Evolutionary conservation across 192 early-diverging fungal genomes (phyloP).

Genomic region (Phycomyces blakesleeanus): DNA sequence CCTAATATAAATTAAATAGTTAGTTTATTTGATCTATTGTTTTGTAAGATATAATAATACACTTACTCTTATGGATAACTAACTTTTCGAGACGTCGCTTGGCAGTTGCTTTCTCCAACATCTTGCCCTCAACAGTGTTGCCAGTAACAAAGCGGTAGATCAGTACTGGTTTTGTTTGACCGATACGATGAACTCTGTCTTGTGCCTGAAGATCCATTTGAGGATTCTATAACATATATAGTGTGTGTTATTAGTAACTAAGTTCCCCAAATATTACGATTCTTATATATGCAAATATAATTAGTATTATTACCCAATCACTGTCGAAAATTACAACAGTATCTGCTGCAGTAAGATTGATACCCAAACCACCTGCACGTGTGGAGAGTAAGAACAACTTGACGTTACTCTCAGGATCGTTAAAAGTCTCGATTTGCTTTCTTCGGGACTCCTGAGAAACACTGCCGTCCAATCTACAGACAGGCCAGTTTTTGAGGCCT

Average conservation of each 20-base stretch:
- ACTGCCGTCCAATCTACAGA: conserved; percentile 88
- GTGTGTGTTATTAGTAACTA: background rate
- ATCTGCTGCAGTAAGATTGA: conserved; percentile 95
- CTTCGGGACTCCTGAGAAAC: conserved; percentile 81
- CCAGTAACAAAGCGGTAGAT: conserved; percentile 85
- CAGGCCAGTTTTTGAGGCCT: conserved; percentile 69
- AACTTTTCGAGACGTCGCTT: conserved; percentile 91
- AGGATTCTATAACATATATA: conserved; percentile 71
- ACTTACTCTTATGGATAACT: conserved; percentile 83
- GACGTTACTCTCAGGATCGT: conserved; percentile 47
- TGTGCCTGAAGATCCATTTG: conserved; percentile 97
- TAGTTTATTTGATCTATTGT: conserved; percentile 1
- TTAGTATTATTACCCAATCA: conserved; percentile 67
- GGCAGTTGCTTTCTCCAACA: conserved; percentile 73
- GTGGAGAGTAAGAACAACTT: conserved; percentile 92
- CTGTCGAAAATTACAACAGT: conserved; percentile 95
- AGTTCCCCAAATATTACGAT: background rate
- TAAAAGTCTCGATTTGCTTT: conserved; percentile 74
- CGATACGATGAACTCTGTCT: conserved; percentile 95
- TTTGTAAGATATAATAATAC: conserved; percentile 3
- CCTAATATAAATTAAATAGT: conserved; percentile 17
- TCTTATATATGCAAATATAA: conserved; percentile 8
- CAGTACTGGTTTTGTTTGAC: conserved; percentile 87
- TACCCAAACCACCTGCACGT: conserved; percentile 93
- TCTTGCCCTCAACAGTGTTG: conserved; percentile 81